Evolutionary conservation across 2,329 filamentous ascomycete species (phyloP).

Genomic region (Neofusicoccum kwambonambiense): DNA sequence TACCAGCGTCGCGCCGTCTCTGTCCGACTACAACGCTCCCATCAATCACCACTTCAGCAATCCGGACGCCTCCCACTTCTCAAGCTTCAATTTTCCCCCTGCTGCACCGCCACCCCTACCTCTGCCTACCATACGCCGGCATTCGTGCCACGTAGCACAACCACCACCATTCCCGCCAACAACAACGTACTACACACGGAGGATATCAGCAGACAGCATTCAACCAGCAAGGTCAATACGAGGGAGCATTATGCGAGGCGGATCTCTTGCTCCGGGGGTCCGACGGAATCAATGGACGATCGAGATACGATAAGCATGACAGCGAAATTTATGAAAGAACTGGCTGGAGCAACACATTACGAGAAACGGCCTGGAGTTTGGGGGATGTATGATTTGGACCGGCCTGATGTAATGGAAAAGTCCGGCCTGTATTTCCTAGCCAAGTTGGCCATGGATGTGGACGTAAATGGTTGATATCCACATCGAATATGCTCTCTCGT

Average conservation of each 20-base stretch:
- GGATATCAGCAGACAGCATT: background rate
- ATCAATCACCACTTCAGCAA: background rate
- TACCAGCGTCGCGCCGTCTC: background rate
- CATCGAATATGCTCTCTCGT: background rate
- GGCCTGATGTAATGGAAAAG: background rate
- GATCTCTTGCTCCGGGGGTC: background rate
- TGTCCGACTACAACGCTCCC: background rate
- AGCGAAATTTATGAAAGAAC: background rate
- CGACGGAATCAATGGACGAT: conserved; percentile 10
- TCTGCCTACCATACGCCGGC: conserved; percentile 1
- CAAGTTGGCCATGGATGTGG: background rate
- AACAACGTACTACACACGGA: background rate
- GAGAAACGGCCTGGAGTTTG: background rate
- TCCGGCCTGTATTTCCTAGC: background rate
- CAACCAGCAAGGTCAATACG: background rate
- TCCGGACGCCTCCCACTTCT: background rate
- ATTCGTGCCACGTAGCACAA: conserved; percentile 1
- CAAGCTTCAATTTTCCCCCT: background rate
- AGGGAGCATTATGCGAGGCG: conserved; percentile 2
- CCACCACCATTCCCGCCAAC: background rate
- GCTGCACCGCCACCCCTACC: conserved; percentile 1
- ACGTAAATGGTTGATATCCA: background rate
- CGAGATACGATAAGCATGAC: background rate
- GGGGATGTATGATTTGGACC: background rate
- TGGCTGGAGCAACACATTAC: background rate